Conservation (phyloP, 1,284 basidiomycete species). For the Melampsora larici-populina region DNA sequence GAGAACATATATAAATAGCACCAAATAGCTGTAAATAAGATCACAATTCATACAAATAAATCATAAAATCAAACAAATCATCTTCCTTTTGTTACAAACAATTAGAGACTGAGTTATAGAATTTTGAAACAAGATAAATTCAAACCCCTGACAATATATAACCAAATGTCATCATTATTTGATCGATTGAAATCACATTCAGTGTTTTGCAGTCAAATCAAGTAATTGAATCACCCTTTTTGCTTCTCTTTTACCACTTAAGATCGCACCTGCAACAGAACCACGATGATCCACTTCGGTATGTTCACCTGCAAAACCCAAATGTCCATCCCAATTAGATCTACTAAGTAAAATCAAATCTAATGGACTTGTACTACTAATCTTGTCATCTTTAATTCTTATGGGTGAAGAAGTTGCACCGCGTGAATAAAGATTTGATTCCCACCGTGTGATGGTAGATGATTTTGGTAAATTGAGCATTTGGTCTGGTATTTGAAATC, state of each 20-base stretch:
- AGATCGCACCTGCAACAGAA: constrained; percentile 56
- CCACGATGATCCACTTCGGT: constrained; percentile 59
- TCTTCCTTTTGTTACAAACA: too few species aligned
- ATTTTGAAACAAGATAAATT: too few species aligned
- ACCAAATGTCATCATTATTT: too few species aligned
- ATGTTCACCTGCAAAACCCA: constrained; percentile 61
- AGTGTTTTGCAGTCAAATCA: too few species aligned
- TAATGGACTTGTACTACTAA: constrained; percentile 54
- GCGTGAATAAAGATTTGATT: constrained; percentile 55
- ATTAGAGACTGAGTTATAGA: too few species aligned
- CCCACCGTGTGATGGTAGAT: constrained; percentile 56
- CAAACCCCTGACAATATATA: too few species aligned
- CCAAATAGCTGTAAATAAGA: too few species aligned
- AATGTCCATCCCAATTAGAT: constrained; percentile 55
- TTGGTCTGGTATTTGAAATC: background rate
- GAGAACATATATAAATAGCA: too few species aligned
- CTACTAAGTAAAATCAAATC: constrained; percentile 57
- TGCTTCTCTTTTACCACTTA: constrained; percentile 57
- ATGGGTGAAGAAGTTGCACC: constrained; percentile 60
- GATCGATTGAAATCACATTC: too few species aligned
- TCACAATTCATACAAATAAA: too few species aligned
- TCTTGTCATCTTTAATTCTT: constrained; percentile 47
- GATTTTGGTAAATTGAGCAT: background rate
- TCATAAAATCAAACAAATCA: too few species aligned
- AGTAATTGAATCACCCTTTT: constrained; percentile 48